Conservation (phyloP, 108 stramenopile genomes). For the Poteriospumella lacustris region DNA sequence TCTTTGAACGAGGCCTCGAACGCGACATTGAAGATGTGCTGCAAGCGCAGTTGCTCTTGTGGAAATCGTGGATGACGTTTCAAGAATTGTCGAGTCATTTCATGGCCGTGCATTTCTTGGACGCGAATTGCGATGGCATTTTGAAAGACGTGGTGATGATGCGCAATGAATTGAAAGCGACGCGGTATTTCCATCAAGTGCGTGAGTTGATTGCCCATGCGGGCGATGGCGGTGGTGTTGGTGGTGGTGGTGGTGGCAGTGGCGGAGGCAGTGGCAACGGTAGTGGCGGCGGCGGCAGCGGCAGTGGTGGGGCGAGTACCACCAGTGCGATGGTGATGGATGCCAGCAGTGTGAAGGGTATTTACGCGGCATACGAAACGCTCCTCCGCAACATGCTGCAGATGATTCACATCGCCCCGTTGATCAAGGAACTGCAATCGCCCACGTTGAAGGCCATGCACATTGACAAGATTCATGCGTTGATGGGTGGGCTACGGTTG, state of each 20-base stretch:
- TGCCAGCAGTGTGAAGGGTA: no score
- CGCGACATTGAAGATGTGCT: not conserved
- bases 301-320: no score
- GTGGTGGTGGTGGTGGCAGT: no score
- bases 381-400: no score
- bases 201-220: no score
- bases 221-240: no score
- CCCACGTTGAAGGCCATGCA: not conserved
- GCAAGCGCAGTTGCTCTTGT: not conserved
- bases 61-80: not conserved
- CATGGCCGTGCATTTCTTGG: not conserved
- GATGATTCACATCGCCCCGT: not conserved
- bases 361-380: no score
- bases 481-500: no score
- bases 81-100: not conserved
- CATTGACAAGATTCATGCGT: not conserved
- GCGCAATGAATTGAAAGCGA: not conserved
- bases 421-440: slow-evolving; percentile 11
- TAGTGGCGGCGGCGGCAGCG: no score
- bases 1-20: not conserved
- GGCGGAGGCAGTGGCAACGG: no score
- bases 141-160: not conserved
- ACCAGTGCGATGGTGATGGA: no score
- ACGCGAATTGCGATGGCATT: not conserved
- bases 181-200: no score